Percentiles rank a stretch among this genome's conserved stretches.
These are phyloP conservation scores for Gossypium longicalyx DNA, from an alignment of 345 rosid genomes.

Conservation along the genomic window DNA sequence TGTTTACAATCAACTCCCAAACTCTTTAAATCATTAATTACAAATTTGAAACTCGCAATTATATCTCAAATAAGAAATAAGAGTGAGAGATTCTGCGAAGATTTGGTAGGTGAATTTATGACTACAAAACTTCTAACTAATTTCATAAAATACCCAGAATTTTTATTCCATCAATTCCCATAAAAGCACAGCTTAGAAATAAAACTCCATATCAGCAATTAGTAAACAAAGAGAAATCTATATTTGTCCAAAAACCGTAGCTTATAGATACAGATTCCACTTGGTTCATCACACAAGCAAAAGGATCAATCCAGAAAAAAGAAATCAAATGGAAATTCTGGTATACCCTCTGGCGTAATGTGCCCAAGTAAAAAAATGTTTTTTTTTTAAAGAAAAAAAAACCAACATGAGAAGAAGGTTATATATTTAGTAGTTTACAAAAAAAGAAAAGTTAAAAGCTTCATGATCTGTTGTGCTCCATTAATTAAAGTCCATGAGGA, in stretches of 20 bases:
- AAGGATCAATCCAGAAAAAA: background rate
- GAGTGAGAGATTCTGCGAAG: background rate
- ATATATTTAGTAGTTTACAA: background rate
- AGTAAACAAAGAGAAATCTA: background rate
- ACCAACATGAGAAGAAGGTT: background rate
- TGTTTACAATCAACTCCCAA: no score
- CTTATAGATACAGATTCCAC: background rate
- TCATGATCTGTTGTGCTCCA: background rate
- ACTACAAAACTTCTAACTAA: background rate
- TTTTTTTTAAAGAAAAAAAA: background rate
- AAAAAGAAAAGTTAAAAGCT: background rate
- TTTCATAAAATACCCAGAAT: background rate
- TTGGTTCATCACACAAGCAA: background rate
- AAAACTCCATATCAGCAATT: background rate
- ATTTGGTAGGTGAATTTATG: background rate
- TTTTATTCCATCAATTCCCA: background rate
- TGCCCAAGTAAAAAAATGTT: background rate
- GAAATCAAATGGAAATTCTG: background rate
- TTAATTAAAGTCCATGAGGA: background rate
- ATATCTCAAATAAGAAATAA: background rate
- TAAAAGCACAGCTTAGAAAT: background rate
- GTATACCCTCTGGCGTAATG: background rate
- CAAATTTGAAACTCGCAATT: no score
- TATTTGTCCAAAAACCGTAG: background rate
- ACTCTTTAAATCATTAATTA: no score